Percentiles rank a stretch among this genome's conserved stretches.
Evolutionary conservation across 495 filamentous ascomycete species (phyloP).

Genomic region (Penicillium soppii): DNA sequence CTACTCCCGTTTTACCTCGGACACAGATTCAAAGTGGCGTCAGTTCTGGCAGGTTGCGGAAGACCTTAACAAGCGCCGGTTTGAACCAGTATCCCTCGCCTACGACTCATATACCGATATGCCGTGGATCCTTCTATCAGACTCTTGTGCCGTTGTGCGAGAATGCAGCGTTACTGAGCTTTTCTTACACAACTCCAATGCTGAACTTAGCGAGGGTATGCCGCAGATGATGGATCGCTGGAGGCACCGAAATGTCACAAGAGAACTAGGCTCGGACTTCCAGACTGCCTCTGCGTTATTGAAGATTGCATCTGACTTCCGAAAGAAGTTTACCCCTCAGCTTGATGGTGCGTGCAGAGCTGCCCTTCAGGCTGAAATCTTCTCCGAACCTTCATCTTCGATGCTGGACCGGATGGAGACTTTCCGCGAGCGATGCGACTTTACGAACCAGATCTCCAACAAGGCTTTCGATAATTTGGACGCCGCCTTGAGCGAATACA

Average conservation of each 20-base stretch:
- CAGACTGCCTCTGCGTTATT: slow-evolving; percentile 50
- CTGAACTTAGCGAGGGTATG: slow-evolving; percentile 31
- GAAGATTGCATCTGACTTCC: slow-evolving; percentile 59
- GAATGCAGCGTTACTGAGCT: slow-evolving; percentile 76
- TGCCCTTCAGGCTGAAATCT: slow-evolving; percentile 66
- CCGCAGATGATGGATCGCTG: slow-evolving; percentile 43
- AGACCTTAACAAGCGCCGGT: slow-evolving; percentile 82
- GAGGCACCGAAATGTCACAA: slow-evolving; percentile 40
- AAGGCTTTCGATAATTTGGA: slow-evolving; percentile 56
- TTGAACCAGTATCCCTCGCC: slow-evolving; percentile 72
- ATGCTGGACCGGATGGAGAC: slow-evolving; percentile 66
- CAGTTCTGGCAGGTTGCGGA: slow-evolving; percentile 80
- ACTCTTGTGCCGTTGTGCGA: slow-evolving; percentile 73
- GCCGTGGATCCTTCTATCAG: slow-evolving; percentile 80
- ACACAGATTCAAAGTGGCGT: slow-evolving; percentile 82
- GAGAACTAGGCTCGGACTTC: slow-evolving; percentile 38
- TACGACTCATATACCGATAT: slow-evolving; percentile 68
- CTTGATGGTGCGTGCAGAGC: slow-evolving; percentile 59
- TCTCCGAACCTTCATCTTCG: slow-evolving; percentile 62
- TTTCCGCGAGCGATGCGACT: slow-evolving; percentile 70
- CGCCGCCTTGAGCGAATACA: slow-evolving; percentile 36
- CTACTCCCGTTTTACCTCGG: slow-evolving; percentile 65
- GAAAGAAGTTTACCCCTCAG: slow-evolving; percentile 56
- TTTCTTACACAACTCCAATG: slow-evolving; percentile 47
- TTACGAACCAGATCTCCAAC: slow-evolving; percentile 71